phyloP scores from a whole-genome alignment of 169 alveolate genomes.

The Eimeria sp. region DNA sequence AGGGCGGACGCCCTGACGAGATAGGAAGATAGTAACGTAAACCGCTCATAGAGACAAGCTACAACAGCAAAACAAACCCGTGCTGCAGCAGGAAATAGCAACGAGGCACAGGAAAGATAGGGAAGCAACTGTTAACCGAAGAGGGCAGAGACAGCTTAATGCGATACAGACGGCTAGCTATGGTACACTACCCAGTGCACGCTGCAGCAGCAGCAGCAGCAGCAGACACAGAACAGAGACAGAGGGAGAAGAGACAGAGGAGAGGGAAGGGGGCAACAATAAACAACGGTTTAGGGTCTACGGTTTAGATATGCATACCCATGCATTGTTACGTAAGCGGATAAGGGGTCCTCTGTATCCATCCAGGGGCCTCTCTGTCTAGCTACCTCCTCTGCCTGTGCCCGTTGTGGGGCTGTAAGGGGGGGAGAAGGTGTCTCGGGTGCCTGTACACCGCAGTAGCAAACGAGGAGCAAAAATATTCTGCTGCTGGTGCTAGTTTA shows the following conservation, averaged over 20 bases:
- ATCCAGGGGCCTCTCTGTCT: slow-evolving; percentile 24
- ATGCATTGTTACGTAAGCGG: slow-evolving; percentile 25
- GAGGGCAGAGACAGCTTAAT: too few relatives aligned
- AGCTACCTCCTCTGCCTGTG: background rate
- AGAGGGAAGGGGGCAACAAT: too few relatives aligned
- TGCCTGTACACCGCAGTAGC: background rate
- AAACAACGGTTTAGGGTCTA: background rate
- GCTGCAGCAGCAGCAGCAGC: background rate
- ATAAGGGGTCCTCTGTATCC: slow-evolving; percentile 7
- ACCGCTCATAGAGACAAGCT: background rate
- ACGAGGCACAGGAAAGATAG: too few relatives aligned
- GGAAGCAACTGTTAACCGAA: too few relatives aligned
- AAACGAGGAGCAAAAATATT: background rate
- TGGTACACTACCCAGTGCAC: too few relatives aligned
- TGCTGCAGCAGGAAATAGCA: too few relatives aligned
- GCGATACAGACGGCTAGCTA: too few relatives aligned
- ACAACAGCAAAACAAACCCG: background rate
- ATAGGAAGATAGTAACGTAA: too few relatives aligned
- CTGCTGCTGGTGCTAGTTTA: too few relatives aligned
- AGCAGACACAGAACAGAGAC: too few relatives aligned
- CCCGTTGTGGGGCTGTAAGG: slow-evolving; percentile 1
- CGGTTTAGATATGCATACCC: slow-evolving; percentile 4
- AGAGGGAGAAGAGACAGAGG: too few relatives aligned
- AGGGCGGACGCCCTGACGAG: background rate
- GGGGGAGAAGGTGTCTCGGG: background rate